phyloP scores from a whole-genome alignment of 768 basidiomycete genomes.

The Leccinum subtestaceum region DNA sequence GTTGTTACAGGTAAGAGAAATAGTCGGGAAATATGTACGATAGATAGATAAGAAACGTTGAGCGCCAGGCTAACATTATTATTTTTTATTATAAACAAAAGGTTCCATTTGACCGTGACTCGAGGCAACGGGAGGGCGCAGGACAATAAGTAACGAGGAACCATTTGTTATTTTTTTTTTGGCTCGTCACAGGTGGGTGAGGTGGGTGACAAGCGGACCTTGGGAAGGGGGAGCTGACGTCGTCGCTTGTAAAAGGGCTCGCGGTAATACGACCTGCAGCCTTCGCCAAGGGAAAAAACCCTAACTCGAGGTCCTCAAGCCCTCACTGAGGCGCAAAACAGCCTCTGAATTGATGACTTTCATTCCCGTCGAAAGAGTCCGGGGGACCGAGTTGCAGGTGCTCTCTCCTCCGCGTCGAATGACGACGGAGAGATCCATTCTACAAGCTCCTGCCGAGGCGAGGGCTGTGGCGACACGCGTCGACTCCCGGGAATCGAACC shows the following conservation, averaged over 20 bases:
- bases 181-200: neutral
- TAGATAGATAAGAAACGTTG: slow-evolving; percentile 17
- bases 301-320: neutral
- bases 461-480: slow-evolving; percentile 31
- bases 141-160: slow-evolving; percentile 12
- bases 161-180: neutral
- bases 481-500: slow-evolving; percentile 18
- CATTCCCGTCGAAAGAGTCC: slow-evolving; percentile 32
- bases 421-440: slow-evolving; percentile 24
- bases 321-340: neutral
- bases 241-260: neutral
- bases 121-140: slow-evolving; percentile 8
- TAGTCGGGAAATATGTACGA: slow-evolving; percentile 21
- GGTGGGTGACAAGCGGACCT: slow-evolving; percentile 7
- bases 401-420: slow-evolving; percentile 20
- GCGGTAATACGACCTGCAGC: slow-evolving; percentile 5
- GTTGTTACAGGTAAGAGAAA: slow-evolving; percentile 5
- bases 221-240: slow-evolving; percentile 3
- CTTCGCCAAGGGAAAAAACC: slow-evolving; percentile 8
- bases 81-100: neutral
- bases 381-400: slow-evolving; percentile 13
- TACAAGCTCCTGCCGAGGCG: slow-evolving; percentile 25
- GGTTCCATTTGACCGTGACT: slow-evolving; percentile 4
- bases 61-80: slow-evolving; percentile 20
- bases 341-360: slow-evolving; percentile 14